A percentile compares a stretch with the other conserved stretches of the same genome.
Evolutionary conservation across 2,329 filamentous ascomycete genomes (phyloP).

Genomic region (Cladosporium phlei): DNA sequence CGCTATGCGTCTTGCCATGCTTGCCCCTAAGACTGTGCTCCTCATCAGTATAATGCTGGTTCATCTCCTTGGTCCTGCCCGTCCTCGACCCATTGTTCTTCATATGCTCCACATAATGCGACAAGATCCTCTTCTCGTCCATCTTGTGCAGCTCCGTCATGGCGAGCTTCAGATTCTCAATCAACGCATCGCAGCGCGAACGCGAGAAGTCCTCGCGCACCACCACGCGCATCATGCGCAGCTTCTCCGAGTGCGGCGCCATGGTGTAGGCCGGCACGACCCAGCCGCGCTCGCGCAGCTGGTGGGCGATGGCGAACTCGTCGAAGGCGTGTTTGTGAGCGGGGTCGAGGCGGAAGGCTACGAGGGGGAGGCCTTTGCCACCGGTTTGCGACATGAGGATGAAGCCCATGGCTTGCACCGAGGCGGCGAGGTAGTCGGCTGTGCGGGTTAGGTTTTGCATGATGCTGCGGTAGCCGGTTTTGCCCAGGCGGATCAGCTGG

Average conservation of each 20-base stretch:
- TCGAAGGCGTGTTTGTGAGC: conserved; percentile 50
- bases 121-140: conserved; percentile 65
- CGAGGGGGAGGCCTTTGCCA: conserved; percentile 78
- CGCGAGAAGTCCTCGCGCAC: conserved; percentile 89
- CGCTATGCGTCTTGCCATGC: conserved; percentile 80
- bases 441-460: conserved; percentile 91
- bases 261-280: conserved; percentile 95
- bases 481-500: conserved; percentile 90
- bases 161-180: conserved; percentile 74
- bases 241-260: conserved; percentile 75
- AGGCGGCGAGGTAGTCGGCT: conserved; percentile 75
- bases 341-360: conserved; percentile 74
- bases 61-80: conserved; percentile 32
- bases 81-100: conserved; percentile 15
- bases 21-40: conserved; percentile 85
- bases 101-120: conserved; percentile 53
- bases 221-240: conserved; percentile 90
- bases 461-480: conserved; percentile 85
- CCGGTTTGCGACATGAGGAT: conserved; percentile 77
- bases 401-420: conserved; percentile 72
- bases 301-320: conserved; percentile 64
- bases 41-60: conserved; percentile 60
- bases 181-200: conserved; percentile 71
- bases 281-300: conserved; percentile 82
- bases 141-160: conserved; percentile 66